Evolutionary conservation across 202 grass and related monocot genomes (phyloP).

Genomic region (Digitaria exilis): DNA sequence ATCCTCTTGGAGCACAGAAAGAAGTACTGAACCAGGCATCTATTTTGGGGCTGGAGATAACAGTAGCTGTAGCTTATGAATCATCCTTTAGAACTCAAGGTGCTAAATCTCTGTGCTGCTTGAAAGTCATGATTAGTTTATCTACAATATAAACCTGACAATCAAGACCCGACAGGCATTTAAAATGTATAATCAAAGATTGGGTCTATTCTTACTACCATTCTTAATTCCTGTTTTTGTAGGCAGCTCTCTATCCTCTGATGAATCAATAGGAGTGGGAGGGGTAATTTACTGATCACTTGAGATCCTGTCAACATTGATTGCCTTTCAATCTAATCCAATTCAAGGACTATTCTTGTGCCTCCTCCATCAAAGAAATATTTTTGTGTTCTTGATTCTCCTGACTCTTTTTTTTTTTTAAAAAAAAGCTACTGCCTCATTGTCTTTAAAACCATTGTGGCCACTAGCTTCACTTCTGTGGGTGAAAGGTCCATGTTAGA

Average conservation of each 20-base stretch:
- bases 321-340: not conserved
- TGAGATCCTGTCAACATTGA: not conserved
- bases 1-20: constrained; percentile 83
- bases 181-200: not conserved
- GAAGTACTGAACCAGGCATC: constrained; percentile 64
- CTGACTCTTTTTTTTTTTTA: not conserved
- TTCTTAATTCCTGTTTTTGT: constrained; percentile 40
- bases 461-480: not conserved
- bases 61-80: constrained; percentile 78
- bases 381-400: not conserved
- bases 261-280: constrained; percentile 36
- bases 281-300: constrained; percentile 47
- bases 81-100: constrained; percentile 46
- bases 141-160: not conserved
- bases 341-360: not conserved
- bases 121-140: not conserved
- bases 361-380: not conserved
- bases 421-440: not conserved
- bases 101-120: not conserved
- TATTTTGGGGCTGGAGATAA: constrained; percentile 69
- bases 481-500: not conserved
- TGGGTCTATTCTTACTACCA: not conserved
- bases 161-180: not conserved
- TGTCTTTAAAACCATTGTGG: not conserved
- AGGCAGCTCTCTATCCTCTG: constrained; percentile 37